Conservation (phyloP, 257 asterid genomes). For the Galeopsis tetrahit region DNA sequence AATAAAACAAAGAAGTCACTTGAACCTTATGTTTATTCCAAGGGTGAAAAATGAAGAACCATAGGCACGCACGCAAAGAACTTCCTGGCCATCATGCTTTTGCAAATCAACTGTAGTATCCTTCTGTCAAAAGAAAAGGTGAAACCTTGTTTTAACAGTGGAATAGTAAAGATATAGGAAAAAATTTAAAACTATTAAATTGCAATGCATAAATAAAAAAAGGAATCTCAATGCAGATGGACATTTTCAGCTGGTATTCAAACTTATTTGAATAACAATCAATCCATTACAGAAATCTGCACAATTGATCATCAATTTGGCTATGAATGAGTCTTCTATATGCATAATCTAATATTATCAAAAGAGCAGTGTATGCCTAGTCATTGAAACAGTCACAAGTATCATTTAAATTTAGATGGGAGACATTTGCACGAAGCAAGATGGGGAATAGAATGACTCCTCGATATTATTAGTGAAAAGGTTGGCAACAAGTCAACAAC, state of each 20-base stretch:
- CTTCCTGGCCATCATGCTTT: conserved; percentile 77
- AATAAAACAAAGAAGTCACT: conserved; percentile 21
- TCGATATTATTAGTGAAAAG: background rate
- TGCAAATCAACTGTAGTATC: conserved; percentile 46
- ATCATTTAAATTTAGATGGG: background rate
- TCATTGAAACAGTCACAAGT: background rate
- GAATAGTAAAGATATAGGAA: conserved; percentile 10
- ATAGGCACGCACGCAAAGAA: conserved; percentile 86
- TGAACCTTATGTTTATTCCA: conserved; percentile 90
- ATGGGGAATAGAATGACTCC: background rate
- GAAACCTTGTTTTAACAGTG: conserved; percentile 15
- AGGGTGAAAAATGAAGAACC: conserved; percentile 94
- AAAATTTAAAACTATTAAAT: conserved; percentile 11
- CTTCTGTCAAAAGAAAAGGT: conserved; percentile 46
- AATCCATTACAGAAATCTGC: conserved; percentile 8
- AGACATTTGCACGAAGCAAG: conserved; percentile 1
- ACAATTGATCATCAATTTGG: conserved; percentile 29
- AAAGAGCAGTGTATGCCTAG: background rate
- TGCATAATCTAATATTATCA: conserved; percentile 19
- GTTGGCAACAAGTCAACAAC: background rate
- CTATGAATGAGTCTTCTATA: conserved; percentile 21
- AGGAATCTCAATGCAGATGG: background rate
- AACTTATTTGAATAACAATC: conserved; percentile 29
- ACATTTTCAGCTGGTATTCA: conserved; percentile 11
- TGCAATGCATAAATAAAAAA: conserved; percentile 7